These are phyloP conservation scores for Circinella umbellata DNA, from an alignment of 371 early-diverging fungal species.

Conservation along the genomic window DNA sequence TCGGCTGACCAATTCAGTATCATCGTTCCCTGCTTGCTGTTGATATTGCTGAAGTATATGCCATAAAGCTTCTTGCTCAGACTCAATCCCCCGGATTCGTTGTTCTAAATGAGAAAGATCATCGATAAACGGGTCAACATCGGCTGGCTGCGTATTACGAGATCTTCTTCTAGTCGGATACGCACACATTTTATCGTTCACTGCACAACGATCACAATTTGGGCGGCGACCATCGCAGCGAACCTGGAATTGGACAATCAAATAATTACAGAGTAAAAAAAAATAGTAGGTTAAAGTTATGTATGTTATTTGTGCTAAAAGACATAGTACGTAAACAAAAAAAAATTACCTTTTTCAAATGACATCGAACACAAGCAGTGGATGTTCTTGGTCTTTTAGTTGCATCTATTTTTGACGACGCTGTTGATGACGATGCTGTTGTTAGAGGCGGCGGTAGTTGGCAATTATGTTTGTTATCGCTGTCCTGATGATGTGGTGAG, in stretches of 20 bases:
- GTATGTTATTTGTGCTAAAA: too few relatives aligned
- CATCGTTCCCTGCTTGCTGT: neutral
- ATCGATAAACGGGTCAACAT: conserved; percentile 50
- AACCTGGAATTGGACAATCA: conserved; percentile 24
- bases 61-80: conserved; percentile 31
- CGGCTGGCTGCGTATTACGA: conserved; percentile 47
- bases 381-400: conserved; percentile 42
- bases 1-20: conserved; percentile 15
- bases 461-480: neutral
- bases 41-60: conserved; percentile 18
- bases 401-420: neutral
- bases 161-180: conserved; percentile 52
- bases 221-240: conserved; percentile 51
- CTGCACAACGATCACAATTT: conserved; percentile 42
- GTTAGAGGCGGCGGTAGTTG: neutral
- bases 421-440: neutral
- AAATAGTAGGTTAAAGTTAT: neutral
- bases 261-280: neutral
- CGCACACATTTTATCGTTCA: conserved; percentile 43
- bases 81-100: conserved; percentile 41
- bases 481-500: too few relatives aligned
- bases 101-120: conserved; percentile 42
- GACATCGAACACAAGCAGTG: conserved; percentile 47
- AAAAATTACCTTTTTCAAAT: conserved; percentile 41
- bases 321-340: too few relatives aligned